phyloP scores from a whole-genome alignment of 441 rosid species.

The Mallotus repandus region DNA sequence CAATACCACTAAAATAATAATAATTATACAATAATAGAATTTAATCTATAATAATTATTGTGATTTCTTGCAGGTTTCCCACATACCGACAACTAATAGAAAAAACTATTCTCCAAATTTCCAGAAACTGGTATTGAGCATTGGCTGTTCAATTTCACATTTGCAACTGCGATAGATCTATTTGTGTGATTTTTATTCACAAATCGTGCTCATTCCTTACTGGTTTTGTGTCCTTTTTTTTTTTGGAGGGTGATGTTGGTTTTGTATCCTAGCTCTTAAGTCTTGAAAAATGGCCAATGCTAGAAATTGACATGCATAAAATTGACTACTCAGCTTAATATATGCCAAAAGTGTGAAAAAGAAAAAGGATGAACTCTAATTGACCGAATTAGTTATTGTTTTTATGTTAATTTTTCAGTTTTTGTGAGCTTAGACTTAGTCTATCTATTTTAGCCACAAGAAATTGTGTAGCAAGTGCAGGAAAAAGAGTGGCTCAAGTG shows the following conservation, averaged over 20 bases:
- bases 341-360: neutral
- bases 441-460: too few relatives aligned
- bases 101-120: neutral
- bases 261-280: neutral
- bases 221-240: too few relatives aligned
- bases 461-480: too few relatives aligned
- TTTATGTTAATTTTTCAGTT: neutral
- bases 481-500: too few relatives aligned
- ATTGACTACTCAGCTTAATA: neutral
- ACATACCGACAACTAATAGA: neutral
- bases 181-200: neutral
- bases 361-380: neutral
- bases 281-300: neutral
- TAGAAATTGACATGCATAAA: neutral
- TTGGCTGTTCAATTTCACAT: neutral
- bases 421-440: too few relatives aligned
- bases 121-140: neutral
- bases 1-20: neutral
- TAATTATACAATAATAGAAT: neutral
- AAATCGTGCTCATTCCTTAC: neutral
- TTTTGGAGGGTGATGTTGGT: neutral
- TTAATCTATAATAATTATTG: neutral
- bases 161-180: neutral
- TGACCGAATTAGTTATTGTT: neutral
- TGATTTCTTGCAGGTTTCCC: neutral